phyloP scores from a whole-genome alignment of 2,329 filamentous ascomycete species.

The Fusarium gaditjirri region DNA sequence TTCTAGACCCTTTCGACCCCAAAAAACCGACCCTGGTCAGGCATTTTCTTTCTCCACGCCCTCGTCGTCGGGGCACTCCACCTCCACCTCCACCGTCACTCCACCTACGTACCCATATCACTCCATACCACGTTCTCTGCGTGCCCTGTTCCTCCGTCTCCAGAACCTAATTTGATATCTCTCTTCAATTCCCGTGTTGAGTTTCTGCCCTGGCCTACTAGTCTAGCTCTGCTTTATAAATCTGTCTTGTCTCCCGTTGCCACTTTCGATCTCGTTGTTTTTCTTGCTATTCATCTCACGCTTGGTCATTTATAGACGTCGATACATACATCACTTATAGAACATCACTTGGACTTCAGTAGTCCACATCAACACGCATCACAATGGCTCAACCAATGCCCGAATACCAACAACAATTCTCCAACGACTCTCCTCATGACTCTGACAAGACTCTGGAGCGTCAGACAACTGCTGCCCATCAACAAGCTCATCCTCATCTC shows the following conservation, averaged over 20 bases:
- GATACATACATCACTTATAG: neutral
- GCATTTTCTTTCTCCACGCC: constrained; percentile 24
- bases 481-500: constrained; percentile 41
- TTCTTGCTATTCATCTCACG: constrained; percentile 1
- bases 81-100: constrained; percentile 41
- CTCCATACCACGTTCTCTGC: constrained; percentile 19
- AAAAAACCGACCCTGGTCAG: constrained; percentile 16
- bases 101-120: constrained; percentile 35
- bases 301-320: neutral
- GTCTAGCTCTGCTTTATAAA: constrained; percentile 39
- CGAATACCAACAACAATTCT: constrained; percentile 2
- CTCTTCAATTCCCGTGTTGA: constrained; percentile 12
- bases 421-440: constrained; percentile 36
- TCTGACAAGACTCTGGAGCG: constrained; percentile 44
- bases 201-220: constrained; percentile 23
- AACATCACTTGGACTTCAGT: neutral
- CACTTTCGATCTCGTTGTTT: neutral
- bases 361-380: neutral
- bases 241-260: constrained; percentile 33
- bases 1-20: constrained; percentile 25
- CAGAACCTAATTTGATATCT: constrained; percentile 30
- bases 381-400: constrained; percentile 38
- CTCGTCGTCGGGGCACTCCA: constrained; percentile 32
- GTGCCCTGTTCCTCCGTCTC: constrained; percentile 19
- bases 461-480: constrained; percentile 21